Conservation (phyloP, 495 filamentous ascomycete species). For the Patellaria atrata region DNA sequence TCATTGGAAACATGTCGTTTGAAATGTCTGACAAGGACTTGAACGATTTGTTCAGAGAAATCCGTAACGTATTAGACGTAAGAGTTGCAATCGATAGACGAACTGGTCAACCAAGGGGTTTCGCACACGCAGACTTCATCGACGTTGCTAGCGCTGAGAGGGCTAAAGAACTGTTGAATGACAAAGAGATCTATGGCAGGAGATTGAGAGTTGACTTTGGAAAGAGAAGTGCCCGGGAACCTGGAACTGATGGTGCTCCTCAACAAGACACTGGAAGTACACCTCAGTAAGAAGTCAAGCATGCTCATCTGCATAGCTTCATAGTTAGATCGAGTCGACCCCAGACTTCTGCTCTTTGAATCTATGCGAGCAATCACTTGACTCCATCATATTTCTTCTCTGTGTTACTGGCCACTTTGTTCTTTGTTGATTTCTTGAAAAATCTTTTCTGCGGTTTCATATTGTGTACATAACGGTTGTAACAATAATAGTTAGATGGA, state of each 20-base stretch:
- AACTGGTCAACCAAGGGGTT: slow-evolving; percentile 77
- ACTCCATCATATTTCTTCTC: too few species aligned
- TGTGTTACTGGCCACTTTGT: too few species aligned
- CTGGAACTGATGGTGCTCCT: slow-evolving; percentile 2
- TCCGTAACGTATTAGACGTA: slow-evolving; percentile 63
- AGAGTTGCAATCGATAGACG: slow-evolving; percentile 80
- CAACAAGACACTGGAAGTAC: slow-evolving; percentile 3
- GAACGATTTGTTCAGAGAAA: slow-evolving; percentile 59
- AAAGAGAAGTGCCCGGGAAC: too few species aligned
- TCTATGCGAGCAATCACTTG: too few species aligned
- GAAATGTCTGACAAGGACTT: slow-evolving; percentile 82
- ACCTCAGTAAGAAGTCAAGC: too few species aligned
- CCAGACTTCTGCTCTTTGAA: too few species aligned
- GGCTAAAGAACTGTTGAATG: slow-evolving; percentile 42
- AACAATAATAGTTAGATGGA: too few species aligned
- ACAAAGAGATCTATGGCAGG: slow-evolving; percentile 49
- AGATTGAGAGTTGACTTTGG: slow-evolving; percentile 51
- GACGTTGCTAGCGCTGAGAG: slow-evolving; percentile 44
- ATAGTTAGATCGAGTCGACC: too few species aligned
- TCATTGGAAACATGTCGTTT: slow-evolving; percentile 80
- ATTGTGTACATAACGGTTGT: too few species aligned
- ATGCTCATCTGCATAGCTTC: too few species aligned
- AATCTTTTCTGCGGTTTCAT: too few species aligned
- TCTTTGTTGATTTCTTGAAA: too few species aligned
- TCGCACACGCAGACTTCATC: slow-evolving; percentile 77